phyloP scores from a whole-genome alignment of 2,329 filamentous ascomycete species.

The Xylariaceae sp. region DNA sequence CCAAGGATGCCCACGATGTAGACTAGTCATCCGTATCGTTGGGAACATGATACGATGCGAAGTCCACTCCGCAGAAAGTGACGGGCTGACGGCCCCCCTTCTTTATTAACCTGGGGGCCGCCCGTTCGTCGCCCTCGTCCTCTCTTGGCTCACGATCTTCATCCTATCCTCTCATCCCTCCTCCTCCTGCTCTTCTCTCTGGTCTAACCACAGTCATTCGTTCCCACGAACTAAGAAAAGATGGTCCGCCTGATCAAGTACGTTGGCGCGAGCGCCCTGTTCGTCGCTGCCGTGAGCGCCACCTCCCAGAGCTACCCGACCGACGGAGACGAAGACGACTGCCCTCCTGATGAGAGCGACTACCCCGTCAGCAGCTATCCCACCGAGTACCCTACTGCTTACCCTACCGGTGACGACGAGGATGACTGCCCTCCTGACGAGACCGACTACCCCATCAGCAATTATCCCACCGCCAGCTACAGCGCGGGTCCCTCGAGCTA shows the following conservation, averaged over 20 bases:
- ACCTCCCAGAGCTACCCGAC: slow-evolving; percentile 13
- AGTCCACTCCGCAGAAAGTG: background rate
- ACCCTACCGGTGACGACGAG: background rate
- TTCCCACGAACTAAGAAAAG: slow-evolving; percentile 20
- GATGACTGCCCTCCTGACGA: background rate
- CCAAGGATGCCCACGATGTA: slow-evolving; percentile 8
- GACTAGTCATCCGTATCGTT: slow-evolving; percentile 6
- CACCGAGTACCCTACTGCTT: background rate
- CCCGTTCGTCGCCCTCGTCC: slow-evolving; percentile 7
- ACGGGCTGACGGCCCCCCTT: background rate
- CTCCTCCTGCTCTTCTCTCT: slow-evolving; percentile 5
- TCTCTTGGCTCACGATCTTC: slow-evolving; percentile 4
- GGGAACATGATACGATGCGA: slow-evolving; percentile 1
- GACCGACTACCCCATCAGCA: background rate
- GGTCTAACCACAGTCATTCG: slow-evolving; percentile 27
- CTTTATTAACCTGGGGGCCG: slow-evolving; percentile 16
- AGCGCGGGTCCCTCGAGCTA: slow-evolving; percentile 4
- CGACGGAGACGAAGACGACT: slow-evolving; percentile 9
- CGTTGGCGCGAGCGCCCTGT: slow-evolving; percentile 27
- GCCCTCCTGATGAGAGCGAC: slow-evolving; percentile 10
- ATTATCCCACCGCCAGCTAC: slow-evolving; percentile 10
- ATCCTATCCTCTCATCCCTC: slow-evolving; percentile 12
- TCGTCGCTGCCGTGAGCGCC: slow-evolving; percentile 26
- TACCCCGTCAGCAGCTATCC: slow-evolving; percentile 7
- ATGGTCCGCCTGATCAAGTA: slow-evolving; percentile 32